Base-by-base conservation (phyloP, 2,329 filamentous ascomycete genomes). In the Fusarium phyllophilum region DNA sequence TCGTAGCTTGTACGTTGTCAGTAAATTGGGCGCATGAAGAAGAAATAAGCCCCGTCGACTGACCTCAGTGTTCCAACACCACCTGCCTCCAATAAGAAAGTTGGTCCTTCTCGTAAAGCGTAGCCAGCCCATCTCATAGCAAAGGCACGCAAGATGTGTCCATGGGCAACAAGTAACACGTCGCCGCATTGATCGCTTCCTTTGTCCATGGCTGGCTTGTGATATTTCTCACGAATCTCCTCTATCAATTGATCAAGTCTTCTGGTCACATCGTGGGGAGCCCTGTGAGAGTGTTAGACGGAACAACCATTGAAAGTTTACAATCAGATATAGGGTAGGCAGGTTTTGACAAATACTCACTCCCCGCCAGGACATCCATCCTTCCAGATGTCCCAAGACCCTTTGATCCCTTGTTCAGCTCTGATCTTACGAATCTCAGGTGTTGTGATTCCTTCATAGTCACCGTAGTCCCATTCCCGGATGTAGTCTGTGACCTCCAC, bases 331-430 rank as follows among this genome's bases (percentile, higher is more conserved):
- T 41, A 67, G 70, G 68, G 62, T 73, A 69, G 22, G 3, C 22
- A 11, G 4, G 13, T 20, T 58, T 36, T 17, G 9, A 18, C 11
- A 29, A 12, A 42, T n/a, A 87, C 90, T 82, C 83, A 93, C 92
- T 97, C 94, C 81, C 95, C 95, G 7, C 91, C 93, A 3, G 92
- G 92, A 82, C 94, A 97, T 1, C 94, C 94, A 80, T 97, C 94
- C n/a, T 85, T 86, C 94, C 94, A 97, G 73, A 97, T 97, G 83
- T 96, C 93, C 94, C 94, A 97, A 31, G 83, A 81, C 8, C 84
- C 86, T 45, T 85, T 74, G 26, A 88, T 84, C 13, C 93, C 93
- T 66, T 89, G 84, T 77, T 87, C 84, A 68, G 83, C 85, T 57
- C 89, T 88, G 74, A 84, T 78, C 59, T 86, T 85, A 57, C 89